A percentile compares a stretch with the other conserved stretches of the same genome.
These are phyloP conservation scores for Sclerotiophoma versabilis DNA, from an alignment of 2,329 filamentous ascomycete species.

Conservation along the genomic window DNA sequence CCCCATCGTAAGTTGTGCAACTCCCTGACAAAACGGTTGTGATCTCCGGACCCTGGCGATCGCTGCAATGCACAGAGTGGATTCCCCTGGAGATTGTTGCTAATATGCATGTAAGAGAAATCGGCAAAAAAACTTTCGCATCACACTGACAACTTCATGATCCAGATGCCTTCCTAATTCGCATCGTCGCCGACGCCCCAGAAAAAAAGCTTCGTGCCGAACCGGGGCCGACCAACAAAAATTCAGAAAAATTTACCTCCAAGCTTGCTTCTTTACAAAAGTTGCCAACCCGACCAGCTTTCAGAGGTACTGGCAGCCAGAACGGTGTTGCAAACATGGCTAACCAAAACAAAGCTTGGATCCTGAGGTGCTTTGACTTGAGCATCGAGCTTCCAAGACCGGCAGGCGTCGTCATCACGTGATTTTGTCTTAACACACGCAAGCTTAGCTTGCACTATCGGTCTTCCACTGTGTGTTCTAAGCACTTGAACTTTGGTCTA, in stretches of 20 bases:
- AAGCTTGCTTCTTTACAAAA: conserved; percentile 9
- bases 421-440: conserved; percentile 6
- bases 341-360: conserved; percentile 11
- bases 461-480: conserved; percentile 11
- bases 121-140: conserved; percentile 13
- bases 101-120: conserved; percentile 12
- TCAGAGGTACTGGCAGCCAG: conserved; percentile 15
- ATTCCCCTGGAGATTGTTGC: neutral
- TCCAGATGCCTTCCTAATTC: conserved; percentile 11
- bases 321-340: conserved; percentile 10
- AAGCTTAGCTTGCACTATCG: conserved; percentile 6
- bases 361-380: conserved; percentile 1
- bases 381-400: neutral
- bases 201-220: conserved; percentile 19
- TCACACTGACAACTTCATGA: conserved; percentile 8
- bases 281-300: conserved; percentile 4
- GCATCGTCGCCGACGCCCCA: conserved; percentile 14
- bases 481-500: conserved; percentile 1
- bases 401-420: conserved; percentile 11
- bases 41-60: neutral
- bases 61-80: neutral
- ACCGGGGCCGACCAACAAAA: conserved; percentile 17
- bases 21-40: neutral
- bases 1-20: neutral
- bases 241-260: conserved; percentile 2